Conservation (phyloP, 257 asterid genomes). For the Apocynum venetum region DNA sequence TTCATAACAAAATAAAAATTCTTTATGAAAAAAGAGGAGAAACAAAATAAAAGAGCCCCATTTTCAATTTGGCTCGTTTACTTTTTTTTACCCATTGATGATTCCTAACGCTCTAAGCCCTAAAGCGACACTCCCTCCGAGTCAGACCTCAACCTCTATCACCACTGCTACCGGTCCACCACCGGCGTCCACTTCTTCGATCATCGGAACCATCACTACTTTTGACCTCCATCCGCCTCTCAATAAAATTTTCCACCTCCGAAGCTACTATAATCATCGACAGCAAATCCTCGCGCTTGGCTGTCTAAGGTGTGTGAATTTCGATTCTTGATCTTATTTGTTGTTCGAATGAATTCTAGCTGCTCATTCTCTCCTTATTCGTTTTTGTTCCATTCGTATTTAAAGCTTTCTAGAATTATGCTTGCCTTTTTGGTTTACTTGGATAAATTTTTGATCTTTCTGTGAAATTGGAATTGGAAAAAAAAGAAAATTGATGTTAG, state of each 20-base stretch:
- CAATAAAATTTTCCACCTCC: neutral
- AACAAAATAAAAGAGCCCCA: neutral
- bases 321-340: neutral
- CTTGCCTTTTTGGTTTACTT: neutral
- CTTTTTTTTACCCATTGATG: neutral
- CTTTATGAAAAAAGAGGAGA: neutral
- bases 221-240: neutral
- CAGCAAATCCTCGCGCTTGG: neutral
- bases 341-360: neutral
- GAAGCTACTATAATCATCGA: neutral
- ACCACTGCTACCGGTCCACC: neutral
- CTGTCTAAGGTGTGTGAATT: neutral
- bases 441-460: neutral
- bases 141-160: neutral
- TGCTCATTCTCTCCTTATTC: neutral
- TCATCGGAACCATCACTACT: neutral
- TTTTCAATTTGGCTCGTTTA: constrained; percentile 2
- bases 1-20: too few relatives aligned
- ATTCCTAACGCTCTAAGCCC: neutral
- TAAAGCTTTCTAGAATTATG: neutral
- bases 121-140: constrained; percentile 2
- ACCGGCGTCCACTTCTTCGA: neutral
- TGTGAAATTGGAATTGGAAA: neutral
- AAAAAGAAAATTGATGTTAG: neutral
- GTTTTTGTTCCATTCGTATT: neutral